Evolutionary conservation across 192 early-diverging fungal species (phyloP).

Genomic region (Cetraspora pellucida): DNA sequence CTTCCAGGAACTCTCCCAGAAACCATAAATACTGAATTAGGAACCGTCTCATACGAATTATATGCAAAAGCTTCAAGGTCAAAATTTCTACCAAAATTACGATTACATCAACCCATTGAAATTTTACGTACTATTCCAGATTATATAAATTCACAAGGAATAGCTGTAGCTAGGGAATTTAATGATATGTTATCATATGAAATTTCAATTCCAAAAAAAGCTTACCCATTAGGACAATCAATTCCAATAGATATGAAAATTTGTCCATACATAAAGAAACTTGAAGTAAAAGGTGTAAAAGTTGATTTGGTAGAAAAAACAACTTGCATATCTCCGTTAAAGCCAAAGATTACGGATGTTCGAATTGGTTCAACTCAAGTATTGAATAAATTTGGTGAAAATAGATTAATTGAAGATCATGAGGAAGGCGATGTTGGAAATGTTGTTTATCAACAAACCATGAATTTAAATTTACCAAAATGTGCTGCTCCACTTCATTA

Average conservation of each 20-base stretch:
- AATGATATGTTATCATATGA: conserved; percentile 14
- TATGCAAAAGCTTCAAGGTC: conserved; percentile 9
- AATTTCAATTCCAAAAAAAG: conserved; percentile 9
- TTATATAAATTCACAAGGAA: conserved; percentile 20
- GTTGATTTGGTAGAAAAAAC: conserved; percentile 13
- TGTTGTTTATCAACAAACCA: background rate
- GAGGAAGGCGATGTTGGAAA: conserved; percentile 24
- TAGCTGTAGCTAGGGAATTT: conserved; percentile 20
- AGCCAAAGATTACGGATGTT: background rate
- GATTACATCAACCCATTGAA: background rate
- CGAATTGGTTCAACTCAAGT: background rate
- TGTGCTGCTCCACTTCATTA: conserved; percentile 9
- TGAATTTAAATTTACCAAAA: conserved; percentile 5
- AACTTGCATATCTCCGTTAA: background rate
- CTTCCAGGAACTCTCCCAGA: conserved; percentile 15
- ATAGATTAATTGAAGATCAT: conserved; percentile 7
- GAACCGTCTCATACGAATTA: background rate
- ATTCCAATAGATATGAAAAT: conserved; percentile 29
- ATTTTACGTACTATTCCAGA: conserved; percentile 23
- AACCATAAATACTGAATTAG: conserved; percentile 1
- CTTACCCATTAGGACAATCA: background rate
- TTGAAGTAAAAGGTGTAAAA: background rate
- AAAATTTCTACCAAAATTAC: conserved; percentile 4
- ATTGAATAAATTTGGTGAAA: background rate
- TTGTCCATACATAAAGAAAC: conserved; percentile 18